A percentile compares a stretch with the other conserved stretches of the same genome.
phyloP scores from a whole-genome alignment of 164 flowering plant species.

The Magnolia kwangsiensis region DNA sequence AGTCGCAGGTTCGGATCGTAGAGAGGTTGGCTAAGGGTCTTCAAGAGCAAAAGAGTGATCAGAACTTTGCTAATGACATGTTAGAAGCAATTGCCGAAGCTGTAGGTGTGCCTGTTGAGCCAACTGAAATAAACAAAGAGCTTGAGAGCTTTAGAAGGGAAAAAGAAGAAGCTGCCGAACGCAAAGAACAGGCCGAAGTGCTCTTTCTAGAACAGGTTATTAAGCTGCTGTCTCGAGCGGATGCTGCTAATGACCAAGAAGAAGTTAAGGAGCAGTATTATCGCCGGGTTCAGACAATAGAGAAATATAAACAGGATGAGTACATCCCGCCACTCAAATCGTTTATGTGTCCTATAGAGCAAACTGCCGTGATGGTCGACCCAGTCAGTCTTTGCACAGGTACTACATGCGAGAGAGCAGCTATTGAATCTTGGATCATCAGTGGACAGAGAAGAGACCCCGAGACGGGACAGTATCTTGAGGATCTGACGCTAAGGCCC shows the following conservation, averaged over 20 bases:
- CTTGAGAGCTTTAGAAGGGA: slow-evolving; percentile 53
- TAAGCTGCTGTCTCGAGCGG: slow-evolving; percentile 61
- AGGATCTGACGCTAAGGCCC: slow-evolving; percentile 49
- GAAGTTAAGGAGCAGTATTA: slow-evolving; percentile 44
- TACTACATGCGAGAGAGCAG: slow-evolving; percentile 62
- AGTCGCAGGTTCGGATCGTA: slow-evolving; percentile 45
- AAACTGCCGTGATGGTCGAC: slow-evolving; percentile 50
- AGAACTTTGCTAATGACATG: slow-evolving; percentile 67
- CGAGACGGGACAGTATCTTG: slow-evolving; percentile 45
- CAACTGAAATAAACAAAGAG: slow-evolving; percentile 58
- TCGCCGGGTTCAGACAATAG: slow-evolving; percentile 40
- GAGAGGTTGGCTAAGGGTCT: slow-evolving; percentile 60
- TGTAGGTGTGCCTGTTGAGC: slow-evolving; percentile 63
- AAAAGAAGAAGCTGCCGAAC: slow-evolving; percentile 60
- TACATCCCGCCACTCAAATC: slow-evolving; percentile 46
- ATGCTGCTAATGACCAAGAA: slow-evolving; percentile 66
- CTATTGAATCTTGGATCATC: slow-evolving; percentile 51
- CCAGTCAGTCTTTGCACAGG: slow-evolving; percentile 75
- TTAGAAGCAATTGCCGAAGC: slow-evolving; percentile 64
- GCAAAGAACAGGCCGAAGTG: slow-evolving; percentile 57
- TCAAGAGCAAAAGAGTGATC: slow-evolving; percentile 47
- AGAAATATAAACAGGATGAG: slow-evolving; percentile 38
- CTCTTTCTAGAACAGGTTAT: slow-evolving; percentile 63
- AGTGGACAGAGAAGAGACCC: slow-evolving; percentile 55
- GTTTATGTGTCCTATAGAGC: slow-evolving; percentile 47